Percentiles rank a stretch among this genome's conserved stretches.
Conservation (phyloP, 805 yeast genomes). For the Spathaspora arborariae region DNA sequence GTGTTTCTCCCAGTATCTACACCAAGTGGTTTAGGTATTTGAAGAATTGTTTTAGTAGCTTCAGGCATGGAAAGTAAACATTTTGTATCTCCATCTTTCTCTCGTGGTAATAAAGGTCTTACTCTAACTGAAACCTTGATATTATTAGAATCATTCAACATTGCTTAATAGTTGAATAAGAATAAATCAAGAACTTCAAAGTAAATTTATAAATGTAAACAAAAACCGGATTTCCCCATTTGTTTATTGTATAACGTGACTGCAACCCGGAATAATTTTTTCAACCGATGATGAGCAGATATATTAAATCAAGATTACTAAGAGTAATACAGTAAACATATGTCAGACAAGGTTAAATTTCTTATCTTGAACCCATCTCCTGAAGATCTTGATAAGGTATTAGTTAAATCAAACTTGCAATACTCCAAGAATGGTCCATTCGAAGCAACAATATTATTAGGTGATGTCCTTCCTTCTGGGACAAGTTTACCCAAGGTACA, state of each 20-base stretch:
- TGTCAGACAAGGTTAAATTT: slow-evolving; percentile 21
- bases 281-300: not conserved
- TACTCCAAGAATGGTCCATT: slow-evolving; percentile 65
- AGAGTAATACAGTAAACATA: not conserved
- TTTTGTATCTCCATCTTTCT: slow-evolving; percentile 12
- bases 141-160: slow-evolving; percentile 15
- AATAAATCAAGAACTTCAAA: too few relatives aligned
- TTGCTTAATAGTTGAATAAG: too few relatives aligned
- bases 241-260: not conserved
- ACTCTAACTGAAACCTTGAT: slow-evolving; percentile 52
- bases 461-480: slow-evolving; percentile 32
- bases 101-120: slow-evolving; percentile 41
- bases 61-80: slow-evolving; percentile 32
- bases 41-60: slow-evolving; percentile 15
- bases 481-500: slow-evolving; percentile 16
- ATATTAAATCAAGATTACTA: too few relatives aligned
- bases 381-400: slow-evolving; percentile 37
- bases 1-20: slow-evolving; percentile 9
- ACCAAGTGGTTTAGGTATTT: slow-evolving; percentile 16
- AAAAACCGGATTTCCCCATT: not conserved
- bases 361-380: slow-evolving; percentile 47
- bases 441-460: slow-evolving; percentile 50
- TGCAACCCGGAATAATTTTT: not conserved
- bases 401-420: slow-evolving; percentile 44
- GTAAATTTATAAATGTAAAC: not conserved